Evolutionary conservation across 768 basidiomycete genomes (phyloP), one percentile per base, ranked within the genome.

Genomic region (Boletus sp.): DNA sequence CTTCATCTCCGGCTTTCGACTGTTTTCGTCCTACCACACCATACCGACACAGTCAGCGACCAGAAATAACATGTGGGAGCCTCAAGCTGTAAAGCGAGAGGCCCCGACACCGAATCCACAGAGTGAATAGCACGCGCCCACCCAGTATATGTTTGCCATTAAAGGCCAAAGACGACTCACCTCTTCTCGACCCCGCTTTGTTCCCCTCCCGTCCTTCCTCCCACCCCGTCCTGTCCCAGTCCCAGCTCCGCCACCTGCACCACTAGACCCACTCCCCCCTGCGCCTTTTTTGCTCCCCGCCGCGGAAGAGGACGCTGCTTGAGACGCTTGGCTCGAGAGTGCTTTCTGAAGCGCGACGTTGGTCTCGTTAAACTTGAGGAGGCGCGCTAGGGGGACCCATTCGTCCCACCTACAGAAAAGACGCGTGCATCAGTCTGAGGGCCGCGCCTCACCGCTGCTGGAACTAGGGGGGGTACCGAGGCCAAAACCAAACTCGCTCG

Each of bases 1-100:
- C 73, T 91, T 93, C 79, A 98, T 85, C 64, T 98, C 95, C 1
- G 91, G 88, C 60, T 88, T 85, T 69, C 83, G 85, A 65, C 76
- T 76, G 56, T 76, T 81, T 27, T 96, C 94, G 49, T 91, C 90
- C 81, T 94, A 62, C 14, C 33, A 54, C 46, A 23, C 21, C 29
- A 40, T 43, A 10, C 13, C 39, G 17, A 30, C 40, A 23, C 15
- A 13, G 48, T 55, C 33, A 56, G 52, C 33, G 15, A 47, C 40
- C 41, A 46, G 23, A 43, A 5, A 43, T 9, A 1, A 51, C 13
- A 23, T 13, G 14, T 10, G 7, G 5, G 25, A 15, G n/a, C 23
- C 1, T 21, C 23, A 14, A 33, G n/a, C 19, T 17, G 17, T 19
- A 25, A 33, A 30, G n/a, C 39, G 25, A 38, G 3, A 33, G 39